Percentiles rank a stretch among this genome's conserved stretches.
Evolutionary conservation across 225 moss, liverwort and hornwort genomes (phyloP).

Genomic region (Pleurozium schreberi): DNA sequence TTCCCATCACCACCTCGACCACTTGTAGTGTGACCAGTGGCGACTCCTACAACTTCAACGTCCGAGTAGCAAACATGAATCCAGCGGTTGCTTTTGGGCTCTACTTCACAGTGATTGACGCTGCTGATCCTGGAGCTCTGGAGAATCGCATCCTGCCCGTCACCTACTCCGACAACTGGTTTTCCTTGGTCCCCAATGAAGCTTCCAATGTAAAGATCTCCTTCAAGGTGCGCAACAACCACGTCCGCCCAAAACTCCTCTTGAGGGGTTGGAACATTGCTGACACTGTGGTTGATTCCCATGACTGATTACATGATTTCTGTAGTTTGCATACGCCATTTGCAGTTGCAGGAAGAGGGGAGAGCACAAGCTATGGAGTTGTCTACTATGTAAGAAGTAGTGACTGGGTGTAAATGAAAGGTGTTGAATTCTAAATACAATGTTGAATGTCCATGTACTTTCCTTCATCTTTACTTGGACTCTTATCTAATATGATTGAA

Average conservation of each 20-base stretch:
- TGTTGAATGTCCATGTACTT: background rate
- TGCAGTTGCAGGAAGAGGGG: background rate
- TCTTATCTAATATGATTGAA: background rate
- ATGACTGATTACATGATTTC: background rate
- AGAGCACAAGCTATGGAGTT: background rate
- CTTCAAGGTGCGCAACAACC: constrained; percentile 27
- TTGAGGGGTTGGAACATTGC: constrained; percentile 81
- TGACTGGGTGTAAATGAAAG: background rate
- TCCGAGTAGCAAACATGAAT: constrained; percentile 32
- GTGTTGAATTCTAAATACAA: background rate
- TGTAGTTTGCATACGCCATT: background rate
- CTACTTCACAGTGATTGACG: constrained; percentile 49
- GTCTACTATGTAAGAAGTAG: background rate
- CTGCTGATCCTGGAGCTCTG: background rate
- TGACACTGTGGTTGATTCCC: constrained; percentile 14
- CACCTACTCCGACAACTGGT: constrained; percentile 75
- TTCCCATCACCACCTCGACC: constrained; percentile 28
- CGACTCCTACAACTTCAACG: constrained; percentile 4
- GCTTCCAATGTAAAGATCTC: constrained; percentile 32
- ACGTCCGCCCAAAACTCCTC: constrained; percentile 33
- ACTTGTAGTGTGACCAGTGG: constrained; percentile 2
- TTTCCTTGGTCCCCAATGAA: constrained; percentile 75
- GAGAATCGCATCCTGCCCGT: constrained; percentile 72
- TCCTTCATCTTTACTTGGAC: background rate
- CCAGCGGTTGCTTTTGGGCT: constrained; percentile 64